phyloP scores from a whole-genome alignment of 345 rosid species.

The Camelina neglecta region DNA sequence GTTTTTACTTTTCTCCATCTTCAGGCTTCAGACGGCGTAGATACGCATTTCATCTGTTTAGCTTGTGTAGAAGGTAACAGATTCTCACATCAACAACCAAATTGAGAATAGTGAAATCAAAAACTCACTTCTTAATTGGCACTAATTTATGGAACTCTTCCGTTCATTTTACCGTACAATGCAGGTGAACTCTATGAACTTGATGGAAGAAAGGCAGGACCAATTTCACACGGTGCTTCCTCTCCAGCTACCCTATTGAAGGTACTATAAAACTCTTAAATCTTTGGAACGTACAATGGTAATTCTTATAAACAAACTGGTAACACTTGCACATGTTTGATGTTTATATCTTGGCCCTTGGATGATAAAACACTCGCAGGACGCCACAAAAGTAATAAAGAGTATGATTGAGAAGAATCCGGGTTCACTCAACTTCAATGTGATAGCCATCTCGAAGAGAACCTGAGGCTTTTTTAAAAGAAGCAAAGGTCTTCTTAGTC shows the following conservation, averaged over 20 bases:
- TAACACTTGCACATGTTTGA: conserved; percentile 1
- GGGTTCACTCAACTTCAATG: conserved; percentile 76
- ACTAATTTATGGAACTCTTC: conserved; percentile 1
- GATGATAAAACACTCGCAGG: conserved; percentile 52
- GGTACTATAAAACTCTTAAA: conserved; percentile 48
- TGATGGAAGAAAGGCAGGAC: conserved; percentile 87
- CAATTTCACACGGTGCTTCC: conserved; percentile 77
- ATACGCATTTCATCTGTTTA: conserved; percentile 88
- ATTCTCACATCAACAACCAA: conserved; percentile 8
- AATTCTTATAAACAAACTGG: neutral
- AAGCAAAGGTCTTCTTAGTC: conserved; percentile 6
- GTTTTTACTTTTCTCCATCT: neutral
- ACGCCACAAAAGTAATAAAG: conserved; percentile 71
- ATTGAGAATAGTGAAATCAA: neutral
- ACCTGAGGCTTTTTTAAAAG: conserved; percentile 14
- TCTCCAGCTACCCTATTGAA: conserved; percentile 69
- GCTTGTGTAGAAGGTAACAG: conserved; percentile 74
- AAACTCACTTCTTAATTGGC: conserved; percentile 5
- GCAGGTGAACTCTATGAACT: conserved; percentile 88
- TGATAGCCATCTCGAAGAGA: conserved; percentile 69
- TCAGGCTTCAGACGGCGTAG: conserved; percentile 74
- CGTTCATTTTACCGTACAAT: neutral
- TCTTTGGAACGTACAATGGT: neutral
- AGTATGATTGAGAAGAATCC: conserved; percentile 85
- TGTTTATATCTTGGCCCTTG: neutral